Conservation (phyloP, 257 asterid species). For the Primulina huaijiensis region DNA sequence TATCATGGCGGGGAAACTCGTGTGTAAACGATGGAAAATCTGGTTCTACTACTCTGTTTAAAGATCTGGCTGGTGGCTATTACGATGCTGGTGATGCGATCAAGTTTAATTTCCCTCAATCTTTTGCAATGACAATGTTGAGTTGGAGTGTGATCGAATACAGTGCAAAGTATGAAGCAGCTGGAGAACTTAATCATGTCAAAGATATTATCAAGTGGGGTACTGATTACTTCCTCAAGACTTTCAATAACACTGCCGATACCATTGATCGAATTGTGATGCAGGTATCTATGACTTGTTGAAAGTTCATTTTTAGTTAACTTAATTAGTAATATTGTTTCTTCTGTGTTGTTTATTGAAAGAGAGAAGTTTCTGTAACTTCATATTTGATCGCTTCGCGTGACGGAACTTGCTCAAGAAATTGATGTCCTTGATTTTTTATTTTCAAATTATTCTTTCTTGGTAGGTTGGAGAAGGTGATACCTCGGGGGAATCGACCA, state of each 20-base stretch:
- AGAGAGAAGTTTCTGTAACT: not conserved
- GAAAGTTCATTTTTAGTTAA: not conserved
- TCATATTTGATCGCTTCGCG: not conserved
- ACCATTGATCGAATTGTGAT: conserved; percentile 58
- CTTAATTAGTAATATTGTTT: not conserved
- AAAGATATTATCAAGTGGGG: conserved; percentile 97
- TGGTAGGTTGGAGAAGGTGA: conserved; percentile 85
- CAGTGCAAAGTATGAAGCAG: conserved; percentile 78
- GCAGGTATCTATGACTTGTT: conserved; percentile 46
- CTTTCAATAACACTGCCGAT: conserved; percentile 90
- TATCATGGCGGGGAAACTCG: conserved; percentile 95
- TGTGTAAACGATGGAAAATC: conserved; percentile 69
- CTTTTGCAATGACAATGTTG: conserved; percentile 94
- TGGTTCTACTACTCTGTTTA: conserved; percentile 43
- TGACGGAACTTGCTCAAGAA: not conserved
- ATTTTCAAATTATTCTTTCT: not conserved
- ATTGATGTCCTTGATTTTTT: no score
- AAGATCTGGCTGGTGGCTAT: conserved; percentile 80
- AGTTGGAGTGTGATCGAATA: conserved; percentile 99
- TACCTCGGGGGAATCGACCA: conserved; percentile 52
- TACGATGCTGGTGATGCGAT: conserved; percentile 98
- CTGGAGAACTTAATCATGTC: conserved; percentile 88
- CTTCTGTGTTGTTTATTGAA: not conserved
- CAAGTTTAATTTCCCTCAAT: conserved; percentile 78
- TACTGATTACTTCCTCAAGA: conserved; percentile 87